Base-by-base conservation (phyloP, 352 stramenopile genomes). In the Phytophthora pseudosyringae region DNA sequence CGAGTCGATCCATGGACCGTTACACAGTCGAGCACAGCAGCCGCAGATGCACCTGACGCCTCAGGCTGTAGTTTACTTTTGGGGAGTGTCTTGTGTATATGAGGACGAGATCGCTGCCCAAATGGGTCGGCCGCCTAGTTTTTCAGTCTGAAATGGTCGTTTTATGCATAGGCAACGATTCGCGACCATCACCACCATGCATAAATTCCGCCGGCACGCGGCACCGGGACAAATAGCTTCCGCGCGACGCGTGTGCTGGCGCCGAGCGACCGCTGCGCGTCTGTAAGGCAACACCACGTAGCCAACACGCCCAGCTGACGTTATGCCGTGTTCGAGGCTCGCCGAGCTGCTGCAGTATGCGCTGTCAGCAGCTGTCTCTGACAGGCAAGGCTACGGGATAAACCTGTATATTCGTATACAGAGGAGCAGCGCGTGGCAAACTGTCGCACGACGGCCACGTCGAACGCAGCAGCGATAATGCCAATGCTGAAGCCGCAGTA, bases 141-240 rank as follows among this genome's bases (percentile, higher is more conserved):
- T 32, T 54, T 32, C 47, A 43, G 39, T 40, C 35, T 29, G 15
- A 21, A 21, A 21, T 44, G 12, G 21, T 21, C 26, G 10, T 59
- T 61, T 56, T 67, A 60, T 67, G 45, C 28, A 15, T 18, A 26
- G 7, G 38, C 51, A 59, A 59, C 67, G 39, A 68, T 71, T 64
- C 63, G 49, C 51, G 52, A 59, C 36, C 41, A 70, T 55, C 47
- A 53, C 25, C 36, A 48, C 3, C 31, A 59, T 9, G 49, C 32
- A 73, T 71, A 76, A 67, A 70, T 76, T 73, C 47, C 31, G 12
- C 21, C 3, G 26, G 16, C n/a, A 47, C 11, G 59, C 40, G 13
- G 33, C 56, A 60, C 33, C 9, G 5, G 18, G 60, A 53, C 46
- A 66, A 73, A 80, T 78, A 80, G 54, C 65, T 80, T 81, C 69